Evolutionary conservation across 2,329 filamentous ascomycete genomes (phyloP).

Genomic region (Pseudocercospora cruenta): DNA sequence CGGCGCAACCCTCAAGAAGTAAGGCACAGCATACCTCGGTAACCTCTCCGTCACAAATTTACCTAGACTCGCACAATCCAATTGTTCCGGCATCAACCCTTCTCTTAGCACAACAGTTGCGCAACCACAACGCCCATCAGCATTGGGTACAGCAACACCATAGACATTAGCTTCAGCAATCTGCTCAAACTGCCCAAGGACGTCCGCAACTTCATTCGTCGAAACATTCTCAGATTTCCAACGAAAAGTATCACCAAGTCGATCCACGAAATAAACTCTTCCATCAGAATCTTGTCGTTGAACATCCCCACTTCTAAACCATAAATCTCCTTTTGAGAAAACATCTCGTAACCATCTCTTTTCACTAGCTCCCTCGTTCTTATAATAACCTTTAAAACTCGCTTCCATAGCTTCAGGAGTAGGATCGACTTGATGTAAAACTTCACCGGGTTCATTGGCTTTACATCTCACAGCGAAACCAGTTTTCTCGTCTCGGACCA

Average conservation of each 20-base stretch:
- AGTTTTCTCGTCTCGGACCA: slow-evolving; percentile 61
- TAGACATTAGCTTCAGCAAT: slow-evolving; percentile 83
- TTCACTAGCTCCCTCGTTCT: slow-evolving; percentile 56
- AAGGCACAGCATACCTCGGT: slow-evolving; percentile 73
- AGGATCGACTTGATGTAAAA: slow-evolving; percentile 70
- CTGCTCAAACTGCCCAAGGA: slow-evolving; percentile 66
- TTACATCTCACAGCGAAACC: slow-evolving; percentile 67
- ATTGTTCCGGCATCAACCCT: slow-evolving; percentile 52
- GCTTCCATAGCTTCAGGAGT: slow-evolving; percentile 51
- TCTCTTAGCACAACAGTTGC: slow-evolving; percentile 65
- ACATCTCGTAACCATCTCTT: slow-evolving; percentile 75
- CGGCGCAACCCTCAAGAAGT: slow-evolving; percentile 72
- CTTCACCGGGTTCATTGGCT: slow-evolving; percentile 71
- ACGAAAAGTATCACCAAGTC: slow-evolving; percentile 73
- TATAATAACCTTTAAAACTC: slow-evolving; percentile 81
- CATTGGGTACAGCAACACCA: slow-evolving; percentile 75
- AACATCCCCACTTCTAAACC: slow-evolving; percentile 81
- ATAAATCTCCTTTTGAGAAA: slow-evolving; percentile 75
- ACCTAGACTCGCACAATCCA: slow-evolving; percentile 63
- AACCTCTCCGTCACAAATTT: slow-evolving; percentile 61
- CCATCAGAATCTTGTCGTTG: slow-evolving; percentile 71
- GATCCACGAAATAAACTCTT: slow-evolving; percentile 77
- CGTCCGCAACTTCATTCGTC: slow-evolving; percentile 70
- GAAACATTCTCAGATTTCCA: slow-evolving; percentile 66
- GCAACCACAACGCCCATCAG: slow-evolving; percentile 83